A percentile compares a stretch with the other conserved stretches of the same genome.
These are phyloP conservation scores for Panicum hallii DNA, from an alignment of 202 grass and related monocot species.

Conservation along the genomic window DNA sequence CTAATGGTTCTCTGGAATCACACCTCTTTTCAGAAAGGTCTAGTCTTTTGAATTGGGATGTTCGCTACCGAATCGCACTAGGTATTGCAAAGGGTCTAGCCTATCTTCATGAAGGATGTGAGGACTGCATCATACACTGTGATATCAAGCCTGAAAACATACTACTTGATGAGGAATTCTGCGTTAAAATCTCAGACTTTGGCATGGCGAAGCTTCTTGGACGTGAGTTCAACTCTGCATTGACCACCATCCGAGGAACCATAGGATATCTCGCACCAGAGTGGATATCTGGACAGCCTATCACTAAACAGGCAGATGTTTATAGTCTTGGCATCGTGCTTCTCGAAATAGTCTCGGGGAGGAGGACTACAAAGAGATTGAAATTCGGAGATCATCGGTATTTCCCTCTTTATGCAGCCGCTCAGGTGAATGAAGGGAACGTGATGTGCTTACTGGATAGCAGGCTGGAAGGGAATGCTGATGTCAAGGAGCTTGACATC, in stretches of 20 bases:
- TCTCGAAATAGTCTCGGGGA: conserved; percentile 69
- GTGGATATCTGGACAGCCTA: conserved; percentile 65
- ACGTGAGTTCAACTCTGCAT: conserved; percentile 57
- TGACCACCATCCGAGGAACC: conserved; percentile 67
- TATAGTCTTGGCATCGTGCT: conserved; percentile 76
- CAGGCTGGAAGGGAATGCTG: conserved; percentile 51
- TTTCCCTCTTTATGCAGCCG: conserved; percentile 59
- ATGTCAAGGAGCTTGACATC: conserved; percentile 46
- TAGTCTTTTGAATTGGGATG: conserved; percentile 43
- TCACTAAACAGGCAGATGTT: conserved; percentile 65
- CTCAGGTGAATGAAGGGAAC: conserved; percentile 57
- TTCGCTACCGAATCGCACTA: conserved; percentile 43
- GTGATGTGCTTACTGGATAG: conserved; percentile 50
- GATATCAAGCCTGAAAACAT: conserved; percentile 78
- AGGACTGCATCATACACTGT: conserved; percentile 72
- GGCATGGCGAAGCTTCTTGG: conserved; percentile 77
- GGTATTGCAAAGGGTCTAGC: conserved; percentile 67
- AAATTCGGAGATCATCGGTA: conserved; percentile 44
- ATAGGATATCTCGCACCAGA: conserved; percentile 77
- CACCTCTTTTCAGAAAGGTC: conserved; percentile 59
- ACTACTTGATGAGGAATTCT: conserved; percentile 57
- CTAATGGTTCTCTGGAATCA: too few species aligned
- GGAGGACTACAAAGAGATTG: conserved; percentile 42
- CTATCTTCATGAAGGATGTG: conserved; percentile 73
- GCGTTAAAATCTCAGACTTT: conserved; percentile 65